Percentiles rank a stretch among this genome's conserved stretches.
These are phyloP conservation scores for Drechslerella stenobrocha DNA, from an alignment of 2,329 filamentous ascomycete genomes.

Conservation along the genomic window DNA sequence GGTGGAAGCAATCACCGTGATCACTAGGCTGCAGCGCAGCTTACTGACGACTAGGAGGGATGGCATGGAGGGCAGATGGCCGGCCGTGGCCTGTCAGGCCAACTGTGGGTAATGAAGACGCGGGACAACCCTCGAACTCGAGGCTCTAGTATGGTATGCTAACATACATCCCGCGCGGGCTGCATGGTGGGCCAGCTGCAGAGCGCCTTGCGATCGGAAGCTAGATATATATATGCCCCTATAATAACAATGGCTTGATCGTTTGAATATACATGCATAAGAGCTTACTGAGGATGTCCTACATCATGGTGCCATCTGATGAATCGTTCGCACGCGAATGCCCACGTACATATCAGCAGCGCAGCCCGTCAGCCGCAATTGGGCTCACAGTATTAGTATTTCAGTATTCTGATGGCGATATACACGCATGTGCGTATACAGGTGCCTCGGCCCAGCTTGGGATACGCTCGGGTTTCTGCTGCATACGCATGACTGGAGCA, in stretches of 20 bases:
- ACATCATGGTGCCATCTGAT: not conserved
- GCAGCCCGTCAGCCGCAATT: slow-evolving; percentile 16
- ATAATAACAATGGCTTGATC: too few species aligned
- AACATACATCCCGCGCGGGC: not conserved
- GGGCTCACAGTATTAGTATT: too few species aligned
- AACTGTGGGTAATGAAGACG: too few species aligned
- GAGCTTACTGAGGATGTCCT: slow-evolving; percentile 6
- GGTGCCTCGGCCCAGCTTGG: too few species aligned
- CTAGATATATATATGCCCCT: too few species aligned
- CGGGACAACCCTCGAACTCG: too few species aligned
- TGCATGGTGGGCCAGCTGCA: not conserved
- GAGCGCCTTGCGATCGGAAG: too few species aligned
- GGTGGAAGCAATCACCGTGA: slow-evolving; percentile 11
- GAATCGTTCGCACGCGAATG: not conserved
- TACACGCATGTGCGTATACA: too few species aligned
- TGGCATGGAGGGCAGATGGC: slow-evolving; percentile 8
- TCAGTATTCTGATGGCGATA: too few species aligned
- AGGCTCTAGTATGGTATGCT: not conserved
- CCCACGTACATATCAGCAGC: slow-evolving; percentile 5
- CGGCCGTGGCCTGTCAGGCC: too few species aligned
- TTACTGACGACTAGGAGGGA: too few species aligned
- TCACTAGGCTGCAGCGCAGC: slow-evolving; percentile 31
- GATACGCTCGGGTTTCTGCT: too few species aligned
- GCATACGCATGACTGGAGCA: not conserved
- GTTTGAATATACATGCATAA: slow-evolving; percentile 1